Evolutionary conservation across 2,329 filamentous ascomycete genomes (phyloP).

Genomic region (Colletotrichum echinochloae): DNA sequence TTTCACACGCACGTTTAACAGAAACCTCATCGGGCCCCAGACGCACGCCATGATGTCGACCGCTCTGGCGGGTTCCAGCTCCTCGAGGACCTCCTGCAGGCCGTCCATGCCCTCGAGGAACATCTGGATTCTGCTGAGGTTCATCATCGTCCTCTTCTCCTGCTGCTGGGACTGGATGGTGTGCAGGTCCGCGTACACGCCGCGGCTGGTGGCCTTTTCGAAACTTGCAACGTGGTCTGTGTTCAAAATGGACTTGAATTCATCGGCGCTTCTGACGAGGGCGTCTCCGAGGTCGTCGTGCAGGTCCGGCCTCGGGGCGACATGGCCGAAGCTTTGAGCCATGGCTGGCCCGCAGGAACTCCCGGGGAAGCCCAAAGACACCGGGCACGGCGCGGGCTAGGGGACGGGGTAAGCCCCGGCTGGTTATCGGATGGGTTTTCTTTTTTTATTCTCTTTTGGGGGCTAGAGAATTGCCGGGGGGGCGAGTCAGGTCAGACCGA

Average conservation of each 20-base stretch:
- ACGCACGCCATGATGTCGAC: constrained; percentile 44
- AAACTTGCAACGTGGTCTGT: constrained; percentile 41
- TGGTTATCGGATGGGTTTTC: neutral
- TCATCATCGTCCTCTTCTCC: constrained; percentile 45
- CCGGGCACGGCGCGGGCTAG: neutral
- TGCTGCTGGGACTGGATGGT: constrained; percentile 46
- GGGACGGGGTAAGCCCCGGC: too few species aligned
- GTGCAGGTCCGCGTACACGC: constrained; percentile 44
- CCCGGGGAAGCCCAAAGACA: neutral
- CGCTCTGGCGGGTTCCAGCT: constrained; percentile 2
- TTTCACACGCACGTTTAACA: constrained; percentile 42
- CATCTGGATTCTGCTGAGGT: constrained; percentile 45
- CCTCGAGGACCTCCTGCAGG: constrained; percentile 34
- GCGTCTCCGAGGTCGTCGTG: constrained; percentile 6
- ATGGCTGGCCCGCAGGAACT: constrained; percentile 9
- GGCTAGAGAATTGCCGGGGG: neutral
- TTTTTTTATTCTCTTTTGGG: too few species aligned
- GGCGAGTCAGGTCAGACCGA: neutral
- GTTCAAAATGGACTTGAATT: constrained; percentile 41
- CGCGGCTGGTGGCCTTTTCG: constrained; percentile 29
- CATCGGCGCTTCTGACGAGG: constrained; percentile 21
- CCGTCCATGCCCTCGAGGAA: constrained; percentile 44
- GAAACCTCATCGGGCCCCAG: constrained; percentile 47
- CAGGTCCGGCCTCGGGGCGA: neutral
- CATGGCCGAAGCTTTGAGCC: constrained; percentile 5